These are phyloP conservation scores for Vitellaria paradoxa DNA, from an alignment of 179 eudicot genomes.

Conservation along the genomic window DNA sequence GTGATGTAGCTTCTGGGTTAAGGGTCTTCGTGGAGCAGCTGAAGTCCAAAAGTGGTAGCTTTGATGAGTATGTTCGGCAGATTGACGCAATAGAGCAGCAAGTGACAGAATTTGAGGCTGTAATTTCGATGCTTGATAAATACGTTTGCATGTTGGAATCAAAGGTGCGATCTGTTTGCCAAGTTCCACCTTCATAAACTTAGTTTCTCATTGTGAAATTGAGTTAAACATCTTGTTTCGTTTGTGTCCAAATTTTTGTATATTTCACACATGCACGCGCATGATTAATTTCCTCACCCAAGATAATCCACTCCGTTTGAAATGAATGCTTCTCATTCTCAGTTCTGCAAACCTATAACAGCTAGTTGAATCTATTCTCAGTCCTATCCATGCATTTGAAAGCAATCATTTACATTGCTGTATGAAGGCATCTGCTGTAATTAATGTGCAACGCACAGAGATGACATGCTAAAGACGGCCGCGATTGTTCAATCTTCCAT, in stretches of 20 bases:
- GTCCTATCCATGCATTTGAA: background rate
- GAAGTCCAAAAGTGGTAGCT: conserved; percentile 68
- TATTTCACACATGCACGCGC: background rate
- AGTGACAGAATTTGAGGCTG: conserved; percentile 94
- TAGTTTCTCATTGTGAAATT: background rate
- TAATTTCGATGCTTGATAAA: conserved; percentile 83
- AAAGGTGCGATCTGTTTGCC: conserved; percentile 67
- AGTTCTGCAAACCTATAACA: background rate
- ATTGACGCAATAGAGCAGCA: conserved; percentile 88
- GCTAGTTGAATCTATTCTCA: no score
- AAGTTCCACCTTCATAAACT: conserved; percentile 45
- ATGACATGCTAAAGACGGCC: no score
- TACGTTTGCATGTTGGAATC: conserved; percentile 74
- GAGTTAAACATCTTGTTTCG: background rate
- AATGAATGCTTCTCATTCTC: background rate
- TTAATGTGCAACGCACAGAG: background rate
- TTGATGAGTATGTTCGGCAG: conserved; percentile 80
- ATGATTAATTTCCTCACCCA: no score
- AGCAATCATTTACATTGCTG: background rate
- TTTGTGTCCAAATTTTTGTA: background rate
- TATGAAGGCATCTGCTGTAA: no score
- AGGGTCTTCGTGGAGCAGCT: conserved; percentile 94
- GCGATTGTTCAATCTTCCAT: no score
- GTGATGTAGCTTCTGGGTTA: conserved; percentile 86
- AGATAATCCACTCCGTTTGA: background rate